A percentile compares a stretch with the other conserved stretches of the same genome.
Conservation (phyloP, 2,329 filamentous ascomycete species). For the Alternaria longipes region DNA sequence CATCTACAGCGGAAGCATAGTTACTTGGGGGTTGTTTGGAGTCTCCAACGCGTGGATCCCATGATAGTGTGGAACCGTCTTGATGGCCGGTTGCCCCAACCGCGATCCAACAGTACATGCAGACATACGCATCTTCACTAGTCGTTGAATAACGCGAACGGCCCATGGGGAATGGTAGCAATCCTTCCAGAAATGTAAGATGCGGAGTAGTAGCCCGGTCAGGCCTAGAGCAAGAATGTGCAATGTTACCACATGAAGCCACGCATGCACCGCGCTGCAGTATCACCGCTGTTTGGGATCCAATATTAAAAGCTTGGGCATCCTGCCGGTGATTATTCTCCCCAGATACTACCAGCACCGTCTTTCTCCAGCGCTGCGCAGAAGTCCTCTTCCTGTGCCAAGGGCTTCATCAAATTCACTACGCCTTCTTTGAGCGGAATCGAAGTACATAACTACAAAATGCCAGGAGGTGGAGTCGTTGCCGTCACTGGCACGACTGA, state of each 20-base stretch:
- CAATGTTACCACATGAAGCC: constrained; percentile 50
- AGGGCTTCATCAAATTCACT: constrained; percentile 24
- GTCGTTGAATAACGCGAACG: constrained; percentile 18
- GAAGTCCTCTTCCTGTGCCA: constrained; percentile 32
- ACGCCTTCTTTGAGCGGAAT: constrained; percentile 15
- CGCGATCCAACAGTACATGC: constrained; percentile 22
- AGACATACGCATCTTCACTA: constrained; percentile 14
- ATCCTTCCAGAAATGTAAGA: constrained; percentile 47
- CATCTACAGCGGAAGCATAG: constrained; percentile 19
- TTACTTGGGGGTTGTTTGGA: constrained; percentile 10
- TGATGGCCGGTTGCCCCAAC: constrained; percentile 20
- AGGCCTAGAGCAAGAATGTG: constrained; percentile 34
- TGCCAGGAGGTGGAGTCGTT: constrained; percentile 50
- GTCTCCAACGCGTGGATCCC: constrained; percentile 5
- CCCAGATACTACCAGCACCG: constrained; percentile 37
- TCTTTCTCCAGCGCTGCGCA: constrained; percentile 29
- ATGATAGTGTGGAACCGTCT: constrained; percentile 6
- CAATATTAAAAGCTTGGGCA: constrained; percentile 44
- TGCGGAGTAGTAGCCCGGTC: constrained; percentile 41
- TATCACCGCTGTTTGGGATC: too few species aligned
- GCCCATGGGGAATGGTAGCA: constrained; percentile 26
- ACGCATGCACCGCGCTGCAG: constrained; percentile 40
- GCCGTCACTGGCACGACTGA: constrained; percentile 56
- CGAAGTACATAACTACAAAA: constrained; percentile 34
- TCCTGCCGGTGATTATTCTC: constrained; percentile 27